Evolutionary conservation across 768 basidiomycete species (phyloP), one percentile per base, ranked within the genome.

Genomic region (Suillus discolor): DNA sequence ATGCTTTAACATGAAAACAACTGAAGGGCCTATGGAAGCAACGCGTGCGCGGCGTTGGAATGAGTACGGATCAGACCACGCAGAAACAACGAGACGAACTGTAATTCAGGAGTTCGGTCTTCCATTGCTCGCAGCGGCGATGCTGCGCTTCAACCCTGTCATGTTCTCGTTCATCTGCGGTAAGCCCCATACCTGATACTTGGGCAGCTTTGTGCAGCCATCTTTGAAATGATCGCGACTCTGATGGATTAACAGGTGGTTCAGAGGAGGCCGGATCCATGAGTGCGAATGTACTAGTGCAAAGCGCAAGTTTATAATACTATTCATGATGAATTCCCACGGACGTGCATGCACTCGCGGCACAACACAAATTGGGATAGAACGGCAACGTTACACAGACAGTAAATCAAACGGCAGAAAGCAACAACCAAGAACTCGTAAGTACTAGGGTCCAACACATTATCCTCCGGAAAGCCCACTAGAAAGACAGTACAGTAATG

Each of bases 1-100:
- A 71, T 97, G 96, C 72, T 94, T 90, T 44, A 96, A 82, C 90
- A 99, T 94, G 79, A 98, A 97, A 11, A 89, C 85, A 2, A 98
- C 86, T 4, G 88, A 80, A 13, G 96, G 95, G 73, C 94, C 96
- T 97, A n/a, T 55, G 63, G 45, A 62, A 62, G 8, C 47, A 49
- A 41, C 12, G 39, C 66, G 38, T 42, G 12, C 11, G 12, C 20
- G 34, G 57, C 8, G n/a, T 41, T 62, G 5, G 63, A 44, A 49
- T 66, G 36, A 66, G 61, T 61, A 62, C 67, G 65, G 62, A 62
- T 53, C 28, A 39, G 20, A 13, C 61, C 65, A 66, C 25, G 69
- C 62, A 65, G 64, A 62, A 47, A 45, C 18, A 61, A 67, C 63
- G 42, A 63, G 39, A 83, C 90, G 68, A 67, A 93, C 92, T 93